A percentile compares a stretch with the other conserved stretches of the same genome.
Conservation (phyloP, 176 grass and related monocot species). For the Ensete glaucum region DNA sequence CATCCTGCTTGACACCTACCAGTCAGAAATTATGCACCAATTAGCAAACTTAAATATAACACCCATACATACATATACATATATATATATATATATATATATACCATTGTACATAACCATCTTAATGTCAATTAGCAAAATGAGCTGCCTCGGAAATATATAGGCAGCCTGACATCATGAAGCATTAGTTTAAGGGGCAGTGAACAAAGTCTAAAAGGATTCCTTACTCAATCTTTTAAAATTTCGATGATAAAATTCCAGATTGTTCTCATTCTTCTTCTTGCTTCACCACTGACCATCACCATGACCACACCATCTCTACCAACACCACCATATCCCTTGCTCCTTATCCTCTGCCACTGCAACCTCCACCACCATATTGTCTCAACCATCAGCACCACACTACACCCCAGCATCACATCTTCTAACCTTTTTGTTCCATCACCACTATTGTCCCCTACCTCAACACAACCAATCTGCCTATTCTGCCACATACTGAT, state of each 20-base stretch:
- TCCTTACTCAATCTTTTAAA: background rate
- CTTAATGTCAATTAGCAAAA: background rate
- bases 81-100: no score
- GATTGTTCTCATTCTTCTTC: background rate
- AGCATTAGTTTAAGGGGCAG: no score
- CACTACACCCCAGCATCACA: background rate
- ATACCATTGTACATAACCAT: constrained; percentile 3
- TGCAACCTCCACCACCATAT: background rate
- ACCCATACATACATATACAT: background rate
- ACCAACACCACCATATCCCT: background rate
- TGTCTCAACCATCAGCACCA: background rate
- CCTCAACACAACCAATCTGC: background rate
- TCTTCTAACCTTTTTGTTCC: background rate
- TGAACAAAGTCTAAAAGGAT: background rate
- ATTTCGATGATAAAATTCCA: background rate
- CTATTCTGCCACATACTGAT: background rate
- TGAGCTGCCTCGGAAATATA: no score
- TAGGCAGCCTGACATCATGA: no score
- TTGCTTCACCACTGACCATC: background rate
- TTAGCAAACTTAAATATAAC: background rate
- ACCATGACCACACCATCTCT: background rate
- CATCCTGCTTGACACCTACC: constrained; percentile 84
- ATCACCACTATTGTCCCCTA: background rate
- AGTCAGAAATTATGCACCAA: constrained; percentile 11
- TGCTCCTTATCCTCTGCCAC: background rate